These are phyloP conservation scores for Copromyces sp. DNA, from an alignment of 495 filamentous ascomycete species.

Conservation along the genomic window DNA sequence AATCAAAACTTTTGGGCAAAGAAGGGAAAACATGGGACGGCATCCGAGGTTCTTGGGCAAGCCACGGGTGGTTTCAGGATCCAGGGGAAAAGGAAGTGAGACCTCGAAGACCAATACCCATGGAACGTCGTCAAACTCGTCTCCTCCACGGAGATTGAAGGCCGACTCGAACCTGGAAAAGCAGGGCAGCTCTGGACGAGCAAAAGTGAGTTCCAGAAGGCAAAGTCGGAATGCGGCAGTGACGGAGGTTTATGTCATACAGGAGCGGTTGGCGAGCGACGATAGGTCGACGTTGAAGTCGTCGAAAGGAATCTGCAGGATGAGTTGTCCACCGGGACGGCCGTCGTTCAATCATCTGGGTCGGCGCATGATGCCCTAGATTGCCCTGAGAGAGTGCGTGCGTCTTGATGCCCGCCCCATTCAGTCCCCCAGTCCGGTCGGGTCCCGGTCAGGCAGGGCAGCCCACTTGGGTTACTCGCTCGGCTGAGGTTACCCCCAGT, in stretches of 20 bases:
- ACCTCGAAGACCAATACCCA: background rate
- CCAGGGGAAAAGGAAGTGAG: background rate
- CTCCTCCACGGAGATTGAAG: background rate
- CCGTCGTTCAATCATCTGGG: slow-evolving; percentile 15
- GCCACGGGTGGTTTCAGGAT: background rate
- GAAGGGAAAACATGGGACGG: background rate
- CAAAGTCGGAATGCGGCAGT: background rate
- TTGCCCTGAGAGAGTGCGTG: background rate
- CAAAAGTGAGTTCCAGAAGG: background rate
- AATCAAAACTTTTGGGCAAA: background rate
- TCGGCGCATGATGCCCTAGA: background rate
- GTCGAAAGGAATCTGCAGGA: slow-evolving; percentile 36
- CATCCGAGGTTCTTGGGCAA: background rate
- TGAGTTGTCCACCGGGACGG: slow-evolving; percentile 34
- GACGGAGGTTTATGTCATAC: slow-evolving; percentile 16
- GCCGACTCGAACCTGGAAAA: background rate
- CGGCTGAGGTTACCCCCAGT: background rate
- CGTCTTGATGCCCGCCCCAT: background rate
- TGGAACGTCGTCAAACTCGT: background rate
- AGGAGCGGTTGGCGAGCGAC: slow-evolving; percentile 7
- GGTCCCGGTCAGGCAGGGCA: background rate
- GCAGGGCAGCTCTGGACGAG: slow-evolving; percentile 5
- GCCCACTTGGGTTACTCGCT: background rate
- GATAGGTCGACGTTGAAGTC: slow-evolving; percentile 4
- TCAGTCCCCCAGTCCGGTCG: background rate